These are phyloP conservation scores for Naganishia antarctica DNA, from an alignment of 768 basidiomycete genomes.

Conservation along the genomic window DNA sequence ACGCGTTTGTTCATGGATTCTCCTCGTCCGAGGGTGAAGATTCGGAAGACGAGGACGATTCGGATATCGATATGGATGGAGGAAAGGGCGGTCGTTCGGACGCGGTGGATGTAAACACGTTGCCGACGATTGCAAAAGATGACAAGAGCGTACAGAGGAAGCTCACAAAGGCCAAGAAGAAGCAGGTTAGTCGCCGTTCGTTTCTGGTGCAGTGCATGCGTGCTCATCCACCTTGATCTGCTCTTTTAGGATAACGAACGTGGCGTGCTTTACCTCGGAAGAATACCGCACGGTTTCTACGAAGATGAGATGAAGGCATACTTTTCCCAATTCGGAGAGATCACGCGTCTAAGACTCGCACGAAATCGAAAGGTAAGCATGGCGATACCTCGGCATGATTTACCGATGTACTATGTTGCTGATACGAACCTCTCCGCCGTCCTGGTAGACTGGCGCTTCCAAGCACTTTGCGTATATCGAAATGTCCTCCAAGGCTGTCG, in stretches of 20 bases:
- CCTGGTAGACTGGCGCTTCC: slow-evolving; percentile 77
- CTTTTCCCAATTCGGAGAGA: slow-evolving; percentile 88
- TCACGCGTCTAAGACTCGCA: slow-evolving; percentile 80
- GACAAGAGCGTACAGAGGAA: slow-evolving; percentile 67
- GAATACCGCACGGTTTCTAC: slow-evolving; percentile 94
- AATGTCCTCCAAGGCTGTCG: slow-evolving; percentile 81
- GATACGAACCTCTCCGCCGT: background rate
- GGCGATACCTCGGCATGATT: too few relatives aligned
- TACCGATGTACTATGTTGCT: too few relatives aligned
- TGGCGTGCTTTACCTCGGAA: slow-evolving; percentile 82
- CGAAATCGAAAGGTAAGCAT: slow-evolving; percentile 76
- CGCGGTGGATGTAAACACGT: slow-evolving; percentile 61
- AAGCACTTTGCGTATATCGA: slow-evolving; percentile 98
- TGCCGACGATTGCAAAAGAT: slow-evolving; percentile 85
- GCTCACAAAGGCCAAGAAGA: slow-evolving; percentile 57
- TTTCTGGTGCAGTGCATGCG: background rate
- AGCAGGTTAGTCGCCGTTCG: slow-evolving; percentile 59
- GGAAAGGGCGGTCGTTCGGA: slow-evolving; percentile 31
- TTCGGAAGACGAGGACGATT: slow-evolving; percentile 64
- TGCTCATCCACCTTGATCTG: background rate
- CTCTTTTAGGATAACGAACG: slow-evolving; percentile 58
- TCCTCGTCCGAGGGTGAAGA: slow-evolving; percentile 57
- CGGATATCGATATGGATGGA: slow-evolving; percentile 54
- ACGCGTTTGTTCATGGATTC: slow-evolving; percentile 54
- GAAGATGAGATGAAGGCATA: slow-evolving; percentile 89